These are phyloP conservation scores for Torrubiellomyces zombiae DNA, from an alignment of 2,329 filamentous ascomycete genomes.

Conservation along the genomic window DNA sequence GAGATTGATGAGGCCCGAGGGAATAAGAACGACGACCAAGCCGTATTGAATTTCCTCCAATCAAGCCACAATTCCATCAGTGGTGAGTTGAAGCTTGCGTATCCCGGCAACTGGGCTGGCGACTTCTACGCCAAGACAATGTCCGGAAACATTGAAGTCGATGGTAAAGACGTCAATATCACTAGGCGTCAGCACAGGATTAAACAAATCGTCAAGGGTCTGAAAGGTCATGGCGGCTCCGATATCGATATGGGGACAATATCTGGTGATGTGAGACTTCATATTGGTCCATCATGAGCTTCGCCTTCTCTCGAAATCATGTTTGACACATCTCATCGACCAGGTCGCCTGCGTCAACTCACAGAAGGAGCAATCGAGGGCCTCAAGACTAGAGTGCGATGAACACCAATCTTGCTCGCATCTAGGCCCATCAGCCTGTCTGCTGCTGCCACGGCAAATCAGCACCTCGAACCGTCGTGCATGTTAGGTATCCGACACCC, in stretches of 20 bases:
- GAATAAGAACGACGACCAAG: slow-evolving; percentile 7
- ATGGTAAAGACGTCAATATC: slow-evolving; percentile 26
- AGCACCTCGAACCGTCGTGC: slow-evolving; percentile 28
- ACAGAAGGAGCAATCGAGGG: too few relatives aligned
- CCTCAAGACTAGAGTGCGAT: too few relatives aligned
- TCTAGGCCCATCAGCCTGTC: too few relatives aligned
- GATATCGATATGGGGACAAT: slow-evolving; percentile 14
- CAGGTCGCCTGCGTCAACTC: too few relatives aligned
- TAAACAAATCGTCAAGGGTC: slow-evolving; percentile 16
- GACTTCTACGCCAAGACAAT: slow-evolving; percentile 20
- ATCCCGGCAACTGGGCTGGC: slow-evolving; percentile 34
- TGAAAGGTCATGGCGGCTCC: slow-evolving; percentile 24
- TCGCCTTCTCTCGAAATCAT: too few relatives aligned
- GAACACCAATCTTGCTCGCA: too few relatives aligned
- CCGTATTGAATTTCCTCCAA: slow-evolving; percentile 18
- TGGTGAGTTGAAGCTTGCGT: slow-evolving; percentile 23
- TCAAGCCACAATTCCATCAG: slow-evolving; percentile 27
- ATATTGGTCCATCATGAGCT: too few relatives aligned
- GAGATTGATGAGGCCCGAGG: slow-evolving; percentile 1
- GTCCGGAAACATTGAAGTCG: slow-evolving; percentile 21
- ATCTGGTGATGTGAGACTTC: slow-evolving; percentile 12
- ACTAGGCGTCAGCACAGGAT: slow-evolving; percentile 15
- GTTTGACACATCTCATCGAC: too few relatives aligned
- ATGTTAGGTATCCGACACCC: slow-evolving; percentile 32
- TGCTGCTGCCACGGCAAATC: slow-evolving; percentile 38